Conservation (phyloP, 2,329 filamentous ascomycete species). For the Fusarium proliferatum region DNA sequence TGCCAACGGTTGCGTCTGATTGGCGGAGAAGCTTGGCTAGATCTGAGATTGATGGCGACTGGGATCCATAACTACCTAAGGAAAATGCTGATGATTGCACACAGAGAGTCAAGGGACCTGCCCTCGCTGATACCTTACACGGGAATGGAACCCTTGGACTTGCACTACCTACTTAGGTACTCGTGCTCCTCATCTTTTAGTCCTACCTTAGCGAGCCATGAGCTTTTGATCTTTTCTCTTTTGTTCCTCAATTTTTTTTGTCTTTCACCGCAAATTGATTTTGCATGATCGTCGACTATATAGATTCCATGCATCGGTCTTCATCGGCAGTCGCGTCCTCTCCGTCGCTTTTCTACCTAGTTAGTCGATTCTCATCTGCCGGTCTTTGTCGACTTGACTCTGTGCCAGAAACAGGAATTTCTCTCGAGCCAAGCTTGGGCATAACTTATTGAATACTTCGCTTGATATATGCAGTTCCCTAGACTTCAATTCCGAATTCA, state of each 20-base stretch:
- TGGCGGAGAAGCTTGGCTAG: slow-evolving; percentile 14
- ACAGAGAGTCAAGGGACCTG: slow-evolving; percentile 26
- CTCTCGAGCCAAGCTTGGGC: slow-evolving; percentile 2
- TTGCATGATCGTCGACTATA: background rate
- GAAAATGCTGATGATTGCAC: slow-evolving; percentile 40
- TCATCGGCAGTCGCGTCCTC: slow-evolving; percentile 20
- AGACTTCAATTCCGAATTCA: background rate
- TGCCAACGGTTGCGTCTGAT: slow-evolving; percentile 19
- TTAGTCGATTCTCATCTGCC: slow-evolving; percentile 17
- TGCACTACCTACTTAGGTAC: background rate
- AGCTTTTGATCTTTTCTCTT: slow-evolving; percentile 13
- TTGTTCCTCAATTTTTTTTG: background rate
- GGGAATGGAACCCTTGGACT: slow-evolving; percentile 32
- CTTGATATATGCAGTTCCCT: background rate
- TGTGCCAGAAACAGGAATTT: slow-evolving; percentile 1
- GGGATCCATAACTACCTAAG: background rate
- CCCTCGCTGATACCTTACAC: slow-evolving; percentile 16
- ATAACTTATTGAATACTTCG: background rate
- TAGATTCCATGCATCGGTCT: slow-evolving; percentile 27
- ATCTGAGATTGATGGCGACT: slow-evolving; percentile 30
- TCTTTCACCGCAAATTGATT: slow-evolving; percentile 1
- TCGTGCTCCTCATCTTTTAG: slow-evolving; percentile 18
- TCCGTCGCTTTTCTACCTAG: slow-evolving; percentile 7
- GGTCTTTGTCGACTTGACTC: background rate
- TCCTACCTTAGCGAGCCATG: slow-evolving; percentile 17